Evolutionary conservation across 768 basidiomycete genomes (phyloP), one percentile per base, ranked within the genome.

Genomic region (Calocera cornea): DNA sequence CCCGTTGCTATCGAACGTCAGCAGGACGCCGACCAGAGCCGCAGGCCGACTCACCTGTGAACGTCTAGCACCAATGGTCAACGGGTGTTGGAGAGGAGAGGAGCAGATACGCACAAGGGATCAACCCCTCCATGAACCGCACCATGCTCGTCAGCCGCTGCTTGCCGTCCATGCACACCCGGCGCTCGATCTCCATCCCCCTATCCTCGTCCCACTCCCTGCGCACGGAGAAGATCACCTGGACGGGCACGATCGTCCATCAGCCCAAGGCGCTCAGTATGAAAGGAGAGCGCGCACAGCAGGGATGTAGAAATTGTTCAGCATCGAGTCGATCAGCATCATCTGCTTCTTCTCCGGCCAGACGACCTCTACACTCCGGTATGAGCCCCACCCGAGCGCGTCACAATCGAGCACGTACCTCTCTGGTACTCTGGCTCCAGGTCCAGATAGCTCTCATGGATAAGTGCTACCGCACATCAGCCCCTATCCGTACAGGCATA

Each of bases 391-490:
- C n/a, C n/a, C n/a, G n/a, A n/a, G n/a, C n/a, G n/a, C n/a, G n/a
- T n/a, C n/a, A n/a, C n/a, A n/a, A n/a, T n/a, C n/a, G n/a, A n/a
- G n/a, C 1, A 71, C 79, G 67, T 66, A 85, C 88, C 88, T 80
- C 88, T 79, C 73, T 90, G 88, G 73, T 89, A 90, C 22, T 83
- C 77, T 0, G 89, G 88, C 65, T 84, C 82, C 29, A 91, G 76
- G 73, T 90, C 87, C 65, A 91, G 87, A 0, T 75, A 76, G 2
- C 87, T 87, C 38, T 87, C 82, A 73, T 89, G 87, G 67, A 90
- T 88, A 36, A 83, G 78, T 10, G 75, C 87, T 89, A 84, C 19
- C 24, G 24, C 5, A 7, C 44, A 7, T 19, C 44, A 17, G 16
- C 44, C 44, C 44, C 19, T 19, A 3, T 47, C 44, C 44, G 3